phyloP scores from a whole-genome alignment of 331 rosid species.

The Cydonia oblonga region DNA sequence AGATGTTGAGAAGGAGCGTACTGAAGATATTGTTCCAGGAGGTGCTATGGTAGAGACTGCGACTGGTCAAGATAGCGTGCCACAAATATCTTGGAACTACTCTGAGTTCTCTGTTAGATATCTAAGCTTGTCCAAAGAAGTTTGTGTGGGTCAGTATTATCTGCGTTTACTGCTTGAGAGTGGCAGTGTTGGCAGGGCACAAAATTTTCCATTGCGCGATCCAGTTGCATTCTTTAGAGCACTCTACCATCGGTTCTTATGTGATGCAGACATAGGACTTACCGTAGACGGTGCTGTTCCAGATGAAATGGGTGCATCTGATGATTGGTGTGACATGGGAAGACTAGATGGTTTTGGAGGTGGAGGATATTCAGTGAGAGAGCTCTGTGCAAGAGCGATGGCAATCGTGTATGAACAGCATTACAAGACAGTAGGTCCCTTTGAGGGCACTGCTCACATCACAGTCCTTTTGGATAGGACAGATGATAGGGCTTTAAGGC shows the following conservation, averaged over 20 bases:
- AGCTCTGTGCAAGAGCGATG: conserved; percentile 99
- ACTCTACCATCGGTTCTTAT: conserved; percentile 84
- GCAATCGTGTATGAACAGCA: conserved; percentile 95
- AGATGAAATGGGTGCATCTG: conserved; percentile 96
- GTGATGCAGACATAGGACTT: conserved; percentile 97
- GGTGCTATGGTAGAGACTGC: conserved; percentile 41
- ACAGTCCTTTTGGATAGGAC: conserved; percentile 98
- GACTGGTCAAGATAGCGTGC: conserved; percentile 57
- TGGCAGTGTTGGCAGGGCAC: conserved; percentile 88
- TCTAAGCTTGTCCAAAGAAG: conserved; percentile 96
- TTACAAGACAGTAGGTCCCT: conserved; percentile 71
- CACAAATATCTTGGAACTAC: conserved; percentile 96
- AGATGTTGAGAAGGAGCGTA: conserved; percentile 96
- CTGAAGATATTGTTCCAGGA: conserved; percentile 94
- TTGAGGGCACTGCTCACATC: conserved; percentile 89
- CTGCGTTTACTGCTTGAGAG: conserved; percentile 92
- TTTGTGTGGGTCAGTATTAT: conserved; percentile 98
- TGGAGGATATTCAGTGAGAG: conserved; percentile 93
- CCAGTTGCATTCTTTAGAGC: conserved; percentile 98
- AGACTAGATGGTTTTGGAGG: conserved; percentile 99
- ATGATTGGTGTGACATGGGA: conserved; percentile 99
- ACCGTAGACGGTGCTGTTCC: conserved; percentile 98
- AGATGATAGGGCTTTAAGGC: conserved; percentile 96
- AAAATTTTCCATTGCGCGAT: conserved; percentile 90
- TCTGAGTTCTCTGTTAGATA: conserved; percentile 83